Base-by-base conservation (phyloP, 164 flowering plant species). In the Nelumbo lutea region DNA sequence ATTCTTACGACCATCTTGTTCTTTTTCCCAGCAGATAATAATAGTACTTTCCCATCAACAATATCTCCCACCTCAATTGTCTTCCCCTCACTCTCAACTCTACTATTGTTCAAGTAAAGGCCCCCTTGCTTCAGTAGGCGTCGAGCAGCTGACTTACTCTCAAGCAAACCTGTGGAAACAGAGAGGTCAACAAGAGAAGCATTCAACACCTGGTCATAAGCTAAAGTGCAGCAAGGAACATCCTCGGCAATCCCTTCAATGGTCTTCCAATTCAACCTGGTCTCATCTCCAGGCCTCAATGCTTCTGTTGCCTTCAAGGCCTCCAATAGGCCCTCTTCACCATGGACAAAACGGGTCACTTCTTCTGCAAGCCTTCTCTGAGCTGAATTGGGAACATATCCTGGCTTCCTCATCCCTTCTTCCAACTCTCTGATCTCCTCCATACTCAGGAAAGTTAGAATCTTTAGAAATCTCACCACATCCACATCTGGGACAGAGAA, bases 221-320 rank as follows among this genome's bases (percentile, higher is more conserved):
- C 45, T 64, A 90, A 72, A 59, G 84, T 76, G 75, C 87, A 88
- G 0, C 88, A 86, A 0, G 96, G 92, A 6, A 88, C 83, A 81
- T 87, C 94, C 75, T 81, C 80, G 0, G 90, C 94, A 73, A 90
- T 82, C 44, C 77, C 85, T 68, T 86, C 87, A 66, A 90, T 84
- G 42, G 79, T 77, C 70, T 80, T 73, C 83, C 84, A 86, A 66
- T 90, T 90, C 80, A 90, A 72, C 53, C 70, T 80, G 0, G 93
- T 86, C 70, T 85, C 90, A 8, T 91, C 80, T 43, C 96, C 96
- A 6, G 94, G 94, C 65, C 80, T 84, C 79, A 91, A 73, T 5
- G 97, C 93, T 72, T 88, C 85, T 41, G 97, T 91, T 2, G 90
- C 97, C 76, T 82, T 84, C 39, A 89, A 65, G 13, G 97, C 97